phyloP scores from a whole-genome alignment of 768 basidiomycete species.

The Panus rudis region DNA sequence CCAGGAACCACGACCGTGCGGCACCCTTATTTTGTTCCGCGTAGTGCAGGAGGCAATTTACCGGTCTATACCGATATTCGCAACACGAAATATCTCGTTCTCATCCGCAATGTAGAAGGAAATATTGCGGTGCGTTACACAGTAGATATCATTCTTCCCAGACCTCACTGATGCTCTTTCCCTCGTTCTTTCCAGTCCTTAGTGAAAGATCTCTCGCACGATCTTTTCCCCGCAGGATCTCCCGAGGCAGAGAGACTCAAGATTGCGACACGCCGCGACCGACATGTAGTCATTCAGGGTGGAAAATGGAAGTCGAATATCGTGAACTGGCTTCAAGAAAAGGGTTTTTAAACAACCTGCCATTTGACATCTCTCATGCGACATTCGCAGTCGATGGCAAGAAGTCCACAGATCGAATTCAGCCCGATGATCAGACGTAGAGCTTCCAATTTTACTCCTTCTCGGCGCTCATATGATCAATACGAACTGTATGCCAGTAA shows the following conservation, averaged over 20 bases:
- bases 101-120: slow-evolving; percentile 66
- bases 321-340: slow-evolving; percentile 51
- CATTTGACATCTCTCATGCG: not conserved
- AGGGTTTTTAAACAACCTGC: slow-evolving; percentile 46
- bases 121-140: slow-evolving; percentile 41
- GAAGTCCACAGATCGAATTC: not conserved
- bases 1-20: slow-evolving; percentile 1
- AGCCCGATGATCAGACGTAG: too few species aligned
- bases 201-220: slow-evolving; percentile 44
- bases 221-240: slow-evolving; percentile 44
- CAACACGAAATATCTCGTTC: slow-evolving; percentile 53
- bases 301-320: slow-evolving; percentile 59
- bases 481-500: too few species aligned
- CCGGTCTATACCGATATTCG: slow-evolving; percentile 74
- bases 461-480: too few species aligned
- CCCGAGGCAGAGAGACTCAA: slow-evolving; percentile 43
- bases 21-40: slow-evolving; percentile 50
- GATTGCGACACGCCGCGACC: slow-evolving; percentile 38
- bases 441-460: too few species aligned
- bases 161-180: not conserved
- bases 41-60: slow-evolving; percentile 59
- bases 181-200: slow-evolving; percentile 37
- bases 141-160: not conserved
- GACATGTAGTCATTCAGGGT: slow-evolving; percentile 53
- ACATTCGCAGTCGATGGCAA: not conserved